Conservation (phyloP, 306 rosid genomes). For the Vicia villosa region DNA sequence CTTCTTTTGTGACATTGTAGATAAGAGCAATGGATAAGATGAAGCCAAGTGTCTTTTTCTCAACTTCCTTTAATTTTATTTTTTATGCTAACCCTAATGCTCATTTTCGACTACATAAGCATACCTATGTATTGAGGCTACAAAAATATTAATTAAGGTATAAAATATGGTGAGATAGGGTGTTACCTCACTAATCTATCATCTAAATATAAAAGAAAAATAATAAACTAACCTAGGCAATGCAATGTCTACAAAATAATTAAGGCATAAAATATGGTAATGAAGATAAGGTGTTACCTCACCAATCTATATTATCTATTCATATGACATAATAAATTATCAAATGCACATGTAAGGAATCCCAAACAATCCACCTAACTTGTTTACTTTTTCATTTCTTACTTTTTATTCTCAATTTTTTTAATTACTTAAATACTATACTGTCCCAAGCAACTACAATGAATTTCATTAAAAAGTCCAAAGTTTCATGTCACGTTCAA, state of each 20-base stretch:
- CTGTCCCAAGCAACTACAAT: slow-evolving; percentile 32
- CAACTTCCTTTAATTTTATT: slow-evolving; percentile 12
- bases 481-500: slow-evolving; percentile 40
- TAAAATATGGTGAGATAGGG: too few relatives aligned
- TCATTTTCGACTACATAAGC: neutral
- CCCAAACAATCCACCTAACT: slow-evolving; percentile 42
- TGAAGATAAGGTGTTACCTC: slow-evolving; percentile 47
- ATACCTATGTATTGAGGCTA: too few relatives aligned
- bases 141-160: too few relatives aligned
- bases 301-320: slow-evolving; percentile 25
- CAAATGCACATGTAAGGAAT: slow-evolving; percentile 34
- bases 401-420: neutral
- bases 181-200: too few relatives aligned
- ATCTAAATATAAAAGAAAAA: neutral
- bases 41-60: slow-evolving; percentile 5
- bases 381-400: slow-evolving; percentile 33
- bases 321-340: slow-evolving; percentile 22
- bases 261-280: slow-evolving; percentile 26
- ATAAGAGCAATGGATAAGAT: neutral
- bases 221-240: neutral
- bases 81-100: neutral
- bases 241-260: slow-evolving; percentile 15
- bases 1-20: neutral
- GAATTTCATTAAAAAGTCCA: neutral
- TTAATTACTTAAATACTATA: neutral